These are phyloP conservation scores for Zarea fungicola DNA, from an alignment of 2,329 filamentous ascomycete genomes.

Conservation along the genomic window DNA sequence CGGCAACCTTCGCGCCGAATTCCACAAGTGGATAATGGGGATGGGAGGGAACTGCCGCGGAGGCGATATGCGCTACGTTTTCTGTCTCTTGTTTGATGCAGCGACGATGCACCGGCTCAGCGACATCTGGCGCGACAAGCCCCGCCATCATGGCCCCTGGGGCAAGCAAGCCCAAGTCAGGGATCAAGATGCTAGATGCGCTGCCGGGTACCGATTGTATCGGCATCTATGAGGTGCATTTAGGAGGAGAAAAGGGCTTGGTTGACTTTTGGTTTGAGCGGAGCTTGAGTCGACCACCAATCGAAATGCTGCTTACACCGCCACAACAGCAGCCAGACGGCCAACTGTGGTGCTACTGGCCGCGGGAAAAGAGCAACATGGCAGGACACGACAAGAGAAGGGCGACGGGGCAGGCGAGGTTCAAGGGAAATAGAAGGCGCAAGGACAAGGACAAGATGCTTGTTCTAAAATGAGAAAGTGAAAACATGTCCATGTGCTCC, in stretches of 20 bases:
- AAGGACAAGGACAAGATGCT: too few relatives aligned
- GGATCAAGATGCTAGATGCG: slow-evolving; percentile 1
- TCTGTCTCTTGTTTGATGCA: background rate
- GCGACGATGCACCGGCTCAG: slow-evolving; percentile 1
- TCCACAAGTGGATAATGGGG: background rate
- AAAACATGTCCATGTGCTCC: too few relatives aligned
- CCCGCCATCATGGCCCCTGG: background rate
- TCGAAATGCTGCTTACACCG: background rate
- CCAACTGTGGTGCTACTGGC: background rate
- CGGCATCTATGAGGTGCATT: background rate
- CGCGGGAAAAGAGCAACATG: too few relatives aligned
- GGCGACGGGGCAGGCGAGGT: too few relatives aligned
- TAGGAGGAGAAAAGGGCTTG: background rate
- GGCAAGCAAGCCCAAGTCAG: background rate
- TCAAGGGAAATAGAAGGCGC: too few relatives aligned
- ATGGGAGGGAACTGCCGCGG: background rate
- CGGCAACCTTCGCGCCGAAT: background rate
- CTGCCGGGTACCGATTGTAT: background rate
- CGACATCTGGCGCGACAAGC: background rate
- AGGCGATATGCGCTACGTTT: slow-evolving; percentile 10
- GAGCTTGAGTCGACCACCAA: background rate
- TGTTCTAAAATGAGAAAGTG: too few relatives aligned
- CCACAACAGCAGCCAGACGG: background rate
- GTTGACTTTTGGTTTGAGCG: background rate
- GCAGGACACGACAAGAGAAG: too few relatives aligned